These are phyloP conservation scores for Sclerotiophoma versabilis DNA, from an alignment of 2,329 filamentous ascomycete genomes.

Conservation along the genomic window DNA sequence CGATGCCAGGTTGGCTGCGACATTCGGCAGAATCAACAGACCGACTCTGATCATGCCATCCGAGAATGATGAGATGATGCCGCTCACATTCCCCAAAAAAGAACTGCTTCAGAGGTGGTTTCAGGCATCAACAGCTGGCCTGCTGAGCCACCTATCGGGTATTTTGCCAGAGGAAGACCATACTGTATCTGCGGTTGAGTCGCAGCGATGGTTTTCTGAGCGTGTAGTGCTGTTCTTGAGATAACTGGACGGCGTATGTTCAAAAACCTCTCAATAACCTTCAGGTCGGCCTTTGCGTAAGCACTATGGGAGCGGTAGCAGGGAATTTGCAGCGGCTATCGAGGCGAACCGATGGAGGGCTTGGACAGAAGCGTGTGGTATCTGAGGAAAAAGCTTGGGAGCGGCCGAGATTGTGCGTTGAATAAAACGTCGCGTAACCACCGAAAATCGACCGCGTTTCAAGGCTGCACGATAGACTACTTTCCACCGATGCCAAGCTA, in stretches of 20 bases:
- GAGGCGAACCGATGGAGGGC: no score
- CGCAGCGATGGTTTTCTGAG: background rate
- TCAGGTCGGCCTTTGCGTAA: background rate
- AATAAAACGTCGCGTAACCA: no score
- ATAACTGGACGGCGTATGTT: background rate
- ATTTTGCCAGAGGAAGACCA: slow-evolving; percentile 1
- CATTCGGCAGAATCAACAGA: slow-evolving; percentile 16
- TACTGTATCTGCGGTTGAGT: background rate
- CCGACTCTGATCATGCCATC: slow-evolving; percentile 21
- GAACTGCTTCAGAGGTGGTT: slow-evolving; percentile 13
- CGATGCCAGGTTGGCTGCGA: background rate
- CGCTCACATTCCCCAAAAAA: slow-evolving; percentile 15
- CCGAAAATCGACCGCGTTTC: no score
- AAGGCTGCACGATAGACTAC: no score
- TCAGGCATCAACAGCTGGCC: background rate
- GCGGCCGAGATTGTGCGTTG: no score
- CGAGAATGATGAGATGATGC: slow-evolving; percentile 28
- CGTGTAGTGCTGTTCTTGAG: background rate
- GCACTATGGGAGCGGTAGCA: no score
- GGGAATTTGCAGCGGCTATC: no score
- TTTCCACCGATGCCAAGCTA: no score
- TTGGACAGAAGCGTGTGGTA: no score
- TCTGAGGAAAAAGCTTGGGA: no score
- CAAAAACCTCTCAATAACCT: background rate
- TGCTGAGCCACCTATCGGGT: background rate